Percentiles rank a stretch among this genome's conserved stretches.
Conservation (phyloP, 2,329 filamentous ascomycete species). For the Colletotrichum tamarilloi region DNA sequence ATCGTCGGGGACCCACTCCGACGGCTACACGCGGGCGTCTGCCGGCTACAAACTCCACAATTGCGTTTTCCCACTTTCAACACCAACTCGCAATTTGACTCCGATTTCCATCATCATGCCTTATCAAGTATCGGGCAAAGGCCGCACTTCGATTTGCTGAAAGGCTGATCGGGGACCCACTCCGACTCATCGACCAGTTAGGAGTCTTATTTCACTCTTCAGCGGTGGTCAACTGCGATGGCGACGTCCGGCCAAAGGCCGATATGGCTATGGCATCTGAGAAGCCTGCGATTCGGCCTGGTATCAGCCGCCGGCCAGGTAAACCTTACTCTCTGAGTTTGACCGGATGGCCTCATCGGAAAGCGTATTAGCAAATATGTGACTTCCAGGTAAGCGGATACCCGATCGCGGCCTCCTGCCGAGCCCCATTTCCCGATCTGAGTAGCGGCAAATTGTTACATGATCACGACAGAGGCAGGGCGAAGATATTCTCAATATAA, state of each 20-base stretch:
- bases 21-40: conserved; percentile 10
- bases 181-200: conserved; percentile 1
- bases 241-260: conserved; percentile 18
- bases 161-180: conserved; percentile 30
- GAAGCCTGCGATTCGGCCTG: neutral
- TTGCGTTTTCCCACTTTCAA: neutral
- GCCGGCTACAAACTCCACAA: neutral
- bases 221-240: neutral
- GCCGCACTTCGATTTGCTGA: neutral
- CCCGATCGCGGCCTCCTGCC: conserved; percentile 18
- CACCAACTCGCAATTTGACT: conserved; percentile 13
- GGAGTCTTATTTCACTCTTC: neutral
- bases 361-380: neutral
- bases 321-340: neutral
- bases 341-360: neutral
- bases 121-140: conserved; percentile 27
- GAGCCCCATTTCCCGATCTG: conserved; percentile 21
- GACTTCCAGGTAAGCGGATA: neutral
- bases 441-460: conserved; percentile 21
- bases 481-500: conserved; percentile 1
- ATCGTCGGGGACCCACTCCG: conserved; percentile 31
- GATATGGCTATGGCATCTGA: neutral
- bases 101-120: neutral
- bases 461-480: conserved; percentile 9
- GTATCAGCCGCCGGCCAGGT: neutral